Percentiles rank a stretch among this genome's conserved stretches.
Conservation (phyloP, 495 filamentous ascomycete species). For the Neurospora hispaniola region DNA sequence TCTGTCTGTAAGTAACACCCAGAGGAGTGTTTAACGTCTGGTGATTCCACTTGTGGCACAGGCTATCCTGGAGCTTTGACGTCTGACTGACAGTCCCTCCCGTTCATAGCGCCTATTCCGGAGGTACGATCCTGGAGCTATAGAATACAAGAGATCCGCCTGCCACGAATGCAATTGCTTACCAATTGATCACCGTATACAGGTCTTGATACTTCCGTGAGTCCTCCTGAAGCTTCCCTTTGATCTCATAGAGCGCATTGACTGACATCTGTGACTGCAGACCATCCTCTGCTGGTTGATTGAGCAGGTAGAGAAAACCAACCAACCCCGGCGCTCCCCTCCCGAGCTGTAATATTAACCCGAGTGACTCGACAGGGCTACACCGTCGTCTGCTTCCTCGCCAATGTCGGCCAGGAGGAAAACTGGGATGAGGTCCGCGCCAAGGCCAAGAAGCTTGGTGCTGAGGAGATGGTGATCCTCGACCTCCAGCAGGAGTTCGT, state of each 20-base stretch:
- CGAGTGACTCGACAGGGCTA: constrained; percentile 9
- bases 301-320: constrained; percentile 34
- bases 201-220: constrained; percentile 53
- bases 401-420: constrained; percentile 47
- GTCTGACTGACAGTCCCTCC: constrained; percentile 7
- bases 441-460: constrained; percentile 62
- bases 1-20: constrained; percentile 31
- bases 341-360: constrained; percentile 31
- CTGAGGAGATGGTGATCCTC: constrained; percentile 49
- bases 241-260: not conserved
- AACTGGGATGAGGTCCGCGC: constrained; percentile 41
- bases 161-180: constrained; percentile 6
- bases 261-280: constrained; percentile 3
- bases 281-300: constrained; percentile 50
- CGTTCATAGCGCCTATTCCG: constrained; percentile 34
- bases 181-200: not conserved
- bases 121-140: constrained; percentile 18
- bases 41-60: not conserved
- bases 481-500: constrained; percentile 71
- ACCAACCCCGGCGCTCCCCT: not conserved
- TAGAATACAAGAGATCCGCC: not conserved
- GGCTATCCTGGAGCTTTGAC: not conserved
- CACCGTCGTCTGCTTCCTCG: constrained; percentile 36
- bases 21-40: not conserved
- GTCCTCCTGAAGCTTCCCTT: constrained; percentile 32